Conservation (phyloP, 257 asterid genomes). For the Plantago ovata region DNA sequence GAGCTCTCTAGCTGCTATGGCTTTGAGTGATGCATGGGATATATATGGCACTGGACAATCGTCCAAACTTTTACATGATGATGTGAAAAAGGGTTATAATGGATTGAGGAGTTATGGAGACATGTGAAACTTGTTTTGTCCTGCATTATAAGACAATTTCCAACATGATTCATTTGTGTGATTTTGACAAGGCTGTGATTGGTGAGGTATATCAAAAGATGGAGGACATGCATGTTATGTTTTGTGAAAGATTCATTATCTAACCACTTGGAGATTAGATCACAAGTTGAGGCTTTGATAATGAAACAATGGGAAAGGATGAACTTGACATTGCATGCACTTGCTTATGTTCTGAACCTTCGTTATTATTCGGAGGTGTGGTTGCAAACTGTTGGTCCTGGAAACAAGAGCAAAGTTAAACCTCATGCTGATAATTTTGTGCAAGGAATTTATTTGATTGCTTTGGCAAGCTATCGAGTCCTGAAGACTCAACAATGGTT, state of each 20-base stretch:
- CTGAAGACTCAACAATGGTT: too few relatives aligned
- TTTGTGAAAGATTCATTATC: neutral
- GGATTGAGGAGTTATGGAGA: neutral
- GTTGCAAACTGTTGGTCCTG: neutral
- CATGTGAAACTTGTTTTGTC: neutral
- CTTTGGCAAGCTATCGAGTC: too few relatives aligned
- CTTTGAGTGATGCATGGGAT: too few relatives aligned
- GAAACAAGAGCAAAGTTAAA: neutral
- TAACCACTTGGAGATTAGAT: neutral
- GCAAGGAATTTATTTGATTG: too few relatives aligned
- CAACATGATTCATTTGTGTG: neutral
- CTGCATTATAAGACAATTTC: neutral
- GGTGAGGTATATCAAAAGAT: neutral
- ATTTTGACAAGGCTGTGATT: neutral
- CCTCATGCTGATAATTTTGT: neutral
- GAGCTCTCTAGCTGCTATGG: neutral
- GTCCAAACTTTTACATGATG: too few relatives aligned
- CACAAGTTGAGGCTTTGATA: slow-evolving; percentile 19
- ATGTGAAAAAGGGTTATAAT: too few relatives aligned
- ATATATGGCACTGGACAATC: too few relatives aligned
- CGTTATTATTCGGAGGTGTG: neutral
- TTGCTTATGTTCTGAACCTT: slow-evolving; percentile 3
- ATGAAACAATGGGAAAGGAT: neutral
- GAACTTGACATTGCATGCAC: neutral
- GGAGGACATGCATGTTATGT: neutral